Percentiles rank a stretch among this genome's conserved stretches.
Evolutionary conservation across 2,329 filamentous ascomycete genomes (phyloP).

Genomic region (Verticillium tricorpus): DNA sequence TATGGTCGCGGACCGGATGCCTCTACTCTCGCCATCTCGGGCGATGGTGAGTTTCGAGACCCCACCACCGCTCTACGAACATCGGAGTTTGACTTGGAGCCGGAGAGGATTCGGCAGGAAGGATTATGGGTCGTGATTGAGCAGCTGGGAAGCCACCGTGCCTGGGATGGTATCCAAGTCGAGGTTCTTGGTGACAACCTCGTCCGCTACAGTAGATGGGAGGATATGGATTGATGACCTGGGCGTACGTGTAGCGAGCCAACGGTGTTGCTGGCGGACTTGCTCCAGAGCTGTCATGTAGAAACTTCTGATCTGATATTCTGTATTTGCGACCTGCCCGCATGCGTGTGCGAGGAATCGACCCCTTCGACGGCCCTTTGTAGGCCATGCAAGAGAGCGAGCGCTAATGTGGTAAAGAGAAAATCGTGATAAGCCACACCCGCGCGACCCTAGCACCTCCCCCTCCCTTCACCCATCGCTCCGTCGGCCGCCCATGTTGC

Average conservation of each 20-base stretch:
- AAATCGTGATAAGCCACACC: too few species aligned
- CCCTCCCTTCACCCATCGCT: too few species aligned
- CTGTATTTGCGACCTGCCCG: background rate
- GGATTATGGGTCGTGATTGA: constrained; percentile 81
- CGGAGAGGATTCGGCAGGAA: constrained; percentile 47
- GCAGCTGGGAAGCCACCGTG: constrained; percentile 56
- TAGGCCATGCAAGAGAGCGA: too few species aligned
- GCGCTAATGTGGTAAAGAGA: too few species aligned
- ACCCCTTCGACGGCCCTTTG: too few species aligned
- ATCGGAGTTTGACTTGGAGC: constrained; percentile 69
- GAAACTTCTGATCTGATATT: background rate
- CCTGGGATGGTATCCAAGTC: constrained; percentile 41
- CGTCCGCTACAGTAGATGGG: constrained; percentile 39
- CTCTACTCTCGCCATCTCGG: constrained; percentile 58
- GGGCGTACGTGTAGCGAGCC: background rate
- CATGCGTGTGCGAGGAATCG: too few species aligned
- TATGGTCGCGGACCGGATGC: constrained; percentile 67
- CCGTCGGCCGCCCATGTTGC: too few species aligned
- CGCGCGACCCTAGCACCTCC: too few species aligned
- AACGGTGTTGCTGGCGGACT: background rate
- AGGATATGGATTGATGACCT: constrained; percentile 17
- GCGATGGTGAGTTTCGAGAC: constrained; percentile 73
- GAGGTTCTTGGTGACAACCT: constrained; percentile 48
- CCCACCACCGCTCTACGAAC: constrained; percentile 62
- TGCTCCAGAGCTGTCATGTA: background rate